Evolutionary conservation across 106 monocot genomes (phyloP).

Genomic region (Xerophyta viscosa): DNA sequence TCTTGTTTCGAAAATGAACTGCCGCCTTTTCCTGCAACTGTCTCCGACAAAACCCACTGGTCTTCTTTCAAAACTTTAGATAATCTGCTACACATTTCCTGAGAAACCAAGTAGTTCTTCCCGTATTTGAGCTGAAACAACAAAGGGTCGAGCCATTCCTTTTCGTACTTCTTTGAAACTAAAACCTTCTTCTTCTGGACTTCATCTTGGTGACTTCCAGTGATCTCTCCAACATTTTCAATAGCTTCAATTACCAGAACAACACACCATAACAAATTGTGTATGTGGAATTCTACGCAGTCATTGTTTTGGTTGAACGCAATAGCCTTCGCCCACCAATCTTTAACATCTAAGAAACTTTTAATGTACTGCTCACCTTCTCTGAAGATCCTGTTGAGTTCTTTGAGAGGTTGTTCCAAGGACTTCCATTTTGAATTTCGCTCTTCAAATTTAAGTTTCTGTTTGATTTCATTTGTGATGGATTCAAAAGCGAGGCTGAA

Average conservation of each 20-base stretch:
- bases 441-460: constrained; percentile 45
- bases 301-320: constrained; percentile 30
- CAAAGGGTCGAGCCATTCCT: constrained; percentile 49
- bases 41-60: constrained; percentile 40
- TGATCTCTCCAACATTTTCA: constrained; percentile 40
- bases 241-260: constrained; percentile 59
- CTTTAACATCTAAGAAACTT: constrained; percentile 36
- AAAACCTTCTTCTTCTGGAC: constrained; percentile 19
- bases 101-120: constrained; percentile 29
- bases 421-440: constrained; percentile 53
- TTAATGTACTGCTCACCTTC: constrained; percentile 52
- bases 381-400: constrained; percentile 40
- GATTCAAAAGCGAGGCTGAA: constrained; percentile 34
- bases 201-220: constrained; percentile 33
- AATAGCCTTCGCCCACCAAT: constrained; percentile 49
- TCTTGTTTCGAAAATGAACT: constrained; percentile 28
- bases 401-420: constrained; percentile 42
- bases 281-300: constrained; percentile 45
- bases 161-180: constrained; percentile 49
- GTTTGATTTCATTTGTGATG: constrained; percentile 31
- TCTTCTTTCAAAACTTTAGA: constrained; percentile 42
- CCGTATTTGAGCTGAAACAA: constrained; percentile 44
- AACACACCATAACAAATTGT: constrained; percentile 59
- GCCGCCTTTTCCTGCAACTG: constrained; percentile 20
- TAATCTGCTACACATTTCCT: constrained; percentile 27